Percentiles rank a stretch among this genome's conserved stretches.
Evolutionary conservation across 2,329 filamentous ascomycete species (phyloP).

Genomic region (Xylariaceae sp.): DNA sequence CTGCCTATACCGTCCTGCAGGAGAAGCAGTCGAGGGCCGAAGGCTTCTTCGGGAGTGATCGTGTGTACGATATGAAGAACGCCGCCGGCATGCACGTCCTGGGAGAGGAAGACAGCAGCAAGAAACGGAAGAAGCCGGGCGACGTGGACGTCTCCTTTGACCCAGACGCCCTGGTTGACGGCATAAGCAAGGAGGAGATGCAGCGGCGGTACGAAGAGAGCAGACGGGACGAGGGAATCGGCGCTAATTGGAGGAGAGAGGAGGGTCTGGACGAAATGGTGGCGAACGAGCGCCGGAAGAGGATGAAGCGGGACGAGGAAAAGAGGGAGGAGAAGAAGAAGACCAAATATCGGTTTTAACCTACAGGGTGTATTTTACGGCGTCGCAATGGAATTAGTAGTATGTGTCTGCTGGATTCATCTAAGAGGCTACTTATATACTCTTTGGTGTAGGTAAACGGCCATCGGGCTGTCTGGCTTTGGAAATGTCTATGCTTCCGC

Average conservation of each 20-base stretch:
- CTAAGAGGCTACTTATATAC: too few relatives aligned
- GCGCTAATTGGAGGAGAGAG: slow-evolving; percentile 67
- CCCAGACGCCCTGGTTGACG: slow-evolving; percentile 69
- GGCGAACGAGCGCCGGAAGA: slow-evolving; percentile 84
- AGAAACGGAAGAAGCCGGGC: slow-evolving; percentile 92
- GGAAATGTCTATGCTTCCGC: too few relatives aligned
- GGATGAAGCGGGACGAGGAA: slow-evolving; percentile 82
- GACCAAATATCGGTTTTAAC: slow-evolving; percentile 42
- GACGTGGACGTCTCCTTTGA: slow-evolving; percentile 93
- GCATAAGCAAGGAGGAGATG: slow-evolving; percentile 79
- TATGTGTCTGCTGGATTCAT: too few relatives aligned
- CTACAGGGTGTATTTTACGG: slow-evolving; percentile 1
- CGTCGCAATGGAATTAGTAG: too few relatives aligned
- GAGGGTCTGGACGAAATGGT: slow-evolving; percentile 96
- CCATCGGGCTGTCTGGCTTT: too few relatives aligned
- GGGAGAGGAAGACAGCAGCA: slow-evolving; percentile 66
- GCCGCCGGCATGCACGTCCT: slow-evolving; percentile 60
- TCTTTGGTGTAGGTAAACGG: too few relatives aligned
- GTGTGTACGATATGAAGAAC: slow-evolving; percentile 79
- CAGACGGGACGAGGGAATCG: slow-evolving; percentile 58
- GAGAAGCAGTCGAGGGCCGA: slow-evolving; percentile 80
- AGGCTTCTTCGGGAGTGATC: slow-evolving; percentile 94
- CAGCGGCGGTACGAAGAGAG: slow-evolving; percentile 73
- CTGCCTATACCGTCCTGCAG: slow-evolving; percentile 83
- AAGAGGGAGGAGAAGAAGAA: slow-evolving; percentile 60